A percentile compares a stretch with the other conserved stretches of the same genome.
These are phyloP conservation scores for Delonix regia DNA, from an alignment of 306 rosid species.

Conservation along the genomic window DNA sequence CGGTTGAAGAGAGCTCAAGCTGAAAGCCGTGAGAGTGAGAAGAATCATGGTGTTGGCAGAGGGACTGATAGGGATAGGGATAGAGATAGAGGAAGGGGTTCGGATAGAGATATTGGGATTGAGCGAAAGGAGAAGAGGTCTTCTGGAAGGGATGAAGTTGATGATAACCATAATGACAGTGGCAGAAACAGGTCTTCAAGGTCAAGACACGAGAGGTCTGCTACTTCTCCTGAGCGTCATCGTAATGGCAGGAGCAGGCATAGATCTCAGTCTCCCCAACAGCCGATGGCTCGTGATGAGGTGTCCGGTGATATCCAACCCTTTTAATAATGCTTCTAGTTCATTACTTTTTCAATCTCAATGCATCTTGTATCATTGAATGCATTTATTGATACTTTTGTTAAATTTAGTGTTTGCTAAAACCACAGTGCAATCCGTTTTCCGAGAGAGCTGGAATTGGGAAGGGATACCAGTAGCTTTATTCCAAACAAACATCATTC, in stretches of 20 bases:
- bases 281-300: slow-evolving; percentile 64
- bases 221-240: slow-evolving; percentile 48
- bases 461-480: background rate
- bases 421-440: background rate
- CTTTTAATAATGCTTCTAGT: slow-evolving; percentile 36
- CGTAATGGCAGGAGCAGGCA: slow-evolving; percentile 53
- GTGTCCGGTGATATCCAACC: slow-evolving; percentile 94
- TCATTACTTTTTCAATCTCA: background rate
- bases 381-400: background rate
- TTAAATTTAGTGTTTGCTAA: background rate
- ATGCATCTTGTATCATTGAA: no score
- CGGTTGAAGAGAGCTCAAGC: slow-evolving; percentile 54
- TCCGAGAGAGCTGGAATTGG: background rate
- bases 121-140: slow-evolving; percentile 59
- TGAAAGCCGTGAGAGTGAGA: slow-evolving; percentile 41
- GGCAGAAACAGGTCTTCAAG: slow-evolving; percentile 53
- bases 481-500: background rate
- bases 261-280: slow-evolving; percentile 62
- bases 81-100: slow-evolving; percentile 49
- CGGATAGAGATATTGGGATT: slow-evolving; percentile 47
- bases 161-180: background rate
- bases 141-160: slow-evolving; percentile 42
- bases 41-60: slow-evolving; percentile 29
- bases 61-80: slow-evolving; percentile 32
- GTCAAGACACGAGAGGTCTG: slow-evolving; percentile 60